Percentiles rank a stretch among this genome's conserved stretches.
These are phyloP conservation scores for Artomyces pyxidatus DNA, from an alignment of 768 basidiomycete genomes.

Conservation along the genomic window DNA sequence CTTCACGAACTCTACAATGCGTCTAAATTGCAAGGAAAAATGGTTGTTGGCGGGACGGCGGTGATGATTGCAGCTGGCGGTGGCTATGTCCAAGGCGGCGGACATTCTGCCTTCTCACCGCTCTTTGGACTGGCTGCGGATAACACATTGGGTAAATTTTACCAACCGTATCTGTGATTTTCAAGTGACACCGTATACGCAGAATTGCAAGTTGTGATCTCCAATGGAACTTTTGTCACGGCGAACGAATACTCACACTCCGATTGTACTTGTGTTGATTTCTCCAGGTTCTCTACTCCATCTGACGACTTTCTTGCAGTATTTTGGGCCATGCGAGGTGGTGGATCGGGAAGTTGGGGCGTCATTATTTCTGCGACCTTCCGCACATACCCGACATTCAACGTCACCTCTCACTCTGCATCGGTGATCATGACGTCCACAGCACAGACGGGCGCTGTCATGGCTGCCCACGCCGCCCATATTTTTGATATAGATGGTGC, in stretches of 20 bases:
- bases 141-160: constrained; percentile 16
- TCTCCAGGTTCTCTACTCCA: neutral
- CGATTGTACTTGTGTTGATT: neutral
- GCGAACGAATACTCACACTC: constrained; percentile 1
- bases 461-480: constrained; percentile 25
- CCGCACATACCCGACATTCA: constrained; percentile 28
- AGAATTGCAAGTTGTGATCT: constrained; percentile 4
- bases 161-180: neutral
- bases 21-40: constrained; percentile 13
- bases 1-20: constrained; percentile 12
- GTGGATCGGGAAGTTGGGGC: constrained; percentile 28
- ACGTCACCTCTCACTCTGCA: constrained; percentile 17
- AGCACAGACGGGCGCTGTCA: constrained; percentile 19
- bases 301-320: neutral
- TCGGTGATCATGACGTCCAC: constrained; percentile 15
- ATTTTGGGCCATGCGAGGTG: constrained; percentile 6
- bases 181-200: neutral
- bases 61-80: constrained; percentile 18
- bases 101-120: constrained; percentile 18
- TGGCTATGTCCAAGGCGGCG: constrained; percentile 20
- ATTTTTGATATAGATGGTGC: constrained; percentile 28
- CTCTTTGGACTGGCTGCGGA: constrained; percentile 19
- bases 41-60: constrained; percentile 18
- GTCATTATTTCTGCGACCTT: constrained; percentile 30
- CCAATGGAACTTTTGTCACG: constrained; percentile 5